phyloP scores from a whole-genome alignment of 129 eudicot species.

The Centrapalus pauciflorus region DNA sequence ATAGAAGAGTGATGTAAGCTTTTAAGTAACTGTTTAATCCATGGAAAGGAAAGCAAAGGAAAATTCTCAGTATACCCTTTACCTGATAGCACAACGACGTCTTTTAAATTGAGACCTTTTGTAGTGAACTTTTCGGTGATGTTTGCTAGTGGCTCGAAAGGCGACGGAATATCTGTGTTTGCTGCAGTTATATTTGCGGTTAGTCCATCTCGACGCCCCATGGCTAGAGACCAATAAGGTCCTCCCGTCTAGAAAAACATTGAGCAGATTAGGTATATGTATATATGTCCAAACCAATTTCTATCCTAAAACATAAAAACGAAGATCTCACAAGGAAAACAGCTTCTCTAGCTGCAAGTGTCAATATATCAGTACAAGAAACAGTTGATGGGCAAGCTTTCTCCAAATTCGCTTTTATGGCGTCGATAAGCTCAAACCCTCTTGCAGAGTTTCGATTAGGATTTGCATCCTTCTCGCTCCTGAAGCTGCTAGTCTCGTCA shows the following conservation, averaged over 20 bases:
- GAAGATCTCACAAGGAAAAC: conserved; percentile 47
- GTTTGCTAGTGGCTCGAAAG: conserved; percentile 58
- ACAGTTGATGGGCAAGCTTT: conserved; percentile 72
- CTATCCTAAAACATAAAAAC: neutral
- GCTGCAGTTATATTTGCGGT: conserved; percentile 67
- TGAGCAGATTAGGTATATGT: neutral
- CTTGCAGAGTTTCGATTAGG: conserved; percentile 62
- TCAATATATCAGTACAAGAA: conserved; percentile 75
- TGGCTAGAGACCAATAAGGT: conserved; percentile 45
- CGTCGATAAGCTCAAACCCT: conserved; percentile 71
- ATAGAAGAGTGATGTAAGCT: neutral
- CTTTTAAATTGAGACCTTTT: conserved; percentile 64
- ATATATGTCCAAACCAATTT: neutral
- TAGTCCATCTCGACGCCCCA: conserved; percentile 83
- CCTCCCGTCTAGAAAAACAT: conserved; percentile 55
- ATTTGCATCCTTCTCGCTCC: conserved; percentile 56
- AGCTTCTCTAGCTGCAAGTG: conserved; percentile 61
- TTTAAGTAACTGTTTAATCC: neutral
- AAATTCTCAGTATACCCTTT: neutral
- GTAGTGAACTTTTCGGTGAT: conserved; percentile 66
- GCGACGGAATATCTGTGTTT: conserved; percentile 64
- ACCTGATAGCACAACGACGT: conserved; percentile 83
- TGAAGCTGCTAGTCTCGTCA: conserved; percentile 48
- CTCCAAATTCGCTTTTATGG: conserved; percentile 58
- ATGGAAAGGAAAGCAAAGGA: neutral